Base-by-base conservation (phyloP, 176 grass and related monocot genomes). In the Typha latifolia region DNA sequence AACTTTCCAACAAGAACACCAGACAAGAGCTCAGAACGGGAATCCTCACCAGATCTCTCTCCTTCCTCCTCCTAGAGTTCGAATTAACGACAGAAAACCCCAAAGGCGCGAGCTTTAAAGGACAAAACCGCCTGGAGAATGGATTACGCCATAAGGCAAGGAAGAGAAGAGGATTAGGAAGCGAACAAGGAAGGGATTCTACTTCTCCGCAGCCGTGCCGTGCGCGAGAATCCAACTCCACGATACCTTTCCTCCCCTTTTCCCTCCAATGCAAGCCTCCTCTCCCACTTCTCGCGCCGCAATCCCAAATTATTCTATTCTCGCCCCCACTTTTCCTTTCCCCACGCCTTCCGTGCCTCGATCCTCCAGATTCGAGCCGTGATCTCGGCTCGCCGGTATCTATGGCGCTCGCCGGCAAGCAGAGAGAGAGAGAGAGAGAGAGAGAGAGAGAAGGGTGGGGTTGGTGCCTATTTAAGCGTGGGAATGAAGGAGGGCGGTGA, bases 41-140 rank as follows among this genome's bases (percentile, higher is more conserved):
- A 29, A 63, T 4, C 32, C 79, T 82, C 75, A 79, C 84, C 79
- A 71, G 79, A 86, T 82, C 84, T 66, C 66, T 61, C 67, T 62
- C 71, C 66, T 43, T 74, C 61, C 64, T 70, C 79, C 62, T 73
- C 52, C 24, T n/a, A 19, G 14, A 49, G 12, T 49, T 32, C 14
- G 1, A 76, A 68, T 74, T 79, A 3, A 14, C 50, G 48, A 61
- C 49, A 57, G 14, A 10, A 16, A 50, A 56, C 55, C 15, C 16
- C 47, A 64, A 20, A 13, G 18, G 3, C 43, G 70, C 68, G 62
- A 59, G 66, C 55, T 68, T 65, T 78, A 77, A 85, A 77, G 34
- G 72, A 62, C 66, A 37, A 70, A n/a, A 56, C 13, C 64, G 52
- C 20, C 70, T 32, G 62, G 72, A 66, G 71, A 67, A 63, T 57